Percentiles rank a stretch among this genome's conserved stretches.
These are phyloP conservation scores for Claviceps paspali DNA, from an alignment of 2,329 filamentous ascomycete species.

Conservation along the genomic window DNA sequence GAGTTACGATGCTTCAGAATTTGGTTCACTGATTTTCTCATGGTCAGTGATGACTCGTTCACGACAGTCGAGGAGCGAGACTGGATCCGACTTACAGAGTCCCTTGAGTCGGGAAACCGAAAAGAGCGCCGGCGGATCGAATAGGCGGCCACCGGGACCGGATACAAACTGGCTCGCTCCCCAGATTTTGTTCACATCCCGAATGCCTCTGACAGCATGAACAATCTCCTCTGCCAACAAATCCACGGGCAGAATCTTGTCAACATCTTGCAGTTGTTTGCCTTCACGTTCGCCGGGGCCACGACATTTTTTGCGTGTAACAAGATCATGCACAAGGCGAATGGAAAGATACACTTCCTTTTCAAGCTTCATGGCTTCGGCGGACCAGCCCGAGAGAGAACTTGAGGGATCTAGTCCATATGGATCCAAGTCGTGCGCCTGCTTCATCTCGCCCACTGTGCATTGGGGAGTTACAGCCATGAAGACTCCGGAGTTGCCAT, in stretches of 20 bases:
- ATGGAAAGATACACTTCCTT: conserved; percentile 7
- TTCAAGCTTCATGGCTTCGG: conserved; percentile 7
- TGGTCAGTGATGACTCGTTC: background rate
- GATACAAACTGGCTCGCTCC: conserved; percentile 9
- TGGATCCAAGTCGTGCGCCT: conserved; percentile 4
- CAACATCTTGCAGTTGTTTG: background rate
- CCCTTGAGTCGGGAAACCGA: conserved; percentile 4
- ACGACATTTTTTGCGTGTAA: background rate
- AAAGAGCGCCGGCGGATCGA: conserved; percentile 7
- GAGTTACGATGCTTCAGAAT: conserved; percentile 9
- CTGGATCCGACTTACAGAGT: conserved; percentile 15
- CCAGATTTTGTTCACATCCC: conserved; percentile 6
- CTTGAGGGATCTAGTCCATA: background rate
- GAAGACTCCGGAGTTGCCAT: conserved; percentile 12
- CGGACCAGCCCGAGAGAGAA: conserved; percentile 5
- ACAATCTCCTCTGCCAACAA: conserved; percentile 4
- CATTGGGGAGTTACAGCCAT: conserved; percentile 13
- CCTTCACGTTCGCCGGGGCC: background rate
- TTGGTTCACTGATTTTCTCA: conserved; percentile 11
- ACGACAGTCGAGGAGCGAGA: too few species aligned
- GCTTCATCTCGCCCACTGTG: conserved; percentile 9
- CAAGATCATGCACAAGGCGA: conserved; percentile 2
- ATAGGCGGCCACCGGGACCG: background rate
- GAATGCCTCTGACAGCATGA: background rate
- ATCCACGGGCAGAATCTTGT: conserved; percentile 1